phyloP scores from a whole-genome alignment of 148 eudicot genomes.

The Rhododendron ferrugineum region DNA sequence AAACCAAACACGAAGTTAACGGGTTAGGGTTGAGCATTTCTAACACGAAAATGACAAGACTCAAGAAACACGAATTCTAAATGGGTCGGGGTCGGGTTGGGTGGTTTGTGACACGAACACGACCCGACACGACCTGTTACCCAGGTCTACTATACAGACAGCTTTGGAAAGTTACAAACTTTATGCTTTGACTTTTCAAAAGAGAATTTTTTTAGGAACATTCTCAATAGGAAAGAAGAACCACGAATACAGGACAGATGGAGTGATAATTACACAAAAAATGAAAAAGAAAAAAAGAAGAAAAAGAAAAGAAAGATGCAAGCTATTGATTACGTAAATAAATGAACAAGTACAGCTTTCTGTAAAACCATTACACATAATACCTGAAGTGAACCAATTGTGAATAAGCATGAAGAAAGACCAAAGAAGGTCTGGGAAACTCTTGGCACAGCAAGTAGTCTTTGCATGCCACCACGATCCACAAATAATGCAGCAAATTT shows the following conservation, averaged over 20 bases:
- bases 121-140: too few relatives aligned
- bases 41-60: too few relatives aligned
- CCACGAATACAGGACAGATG: neutral
- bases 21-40: too few relatives aligned
- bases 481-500: constrained; percentile 90
- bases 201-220: neutral
- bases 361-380: neutral
- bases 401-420: constrained; percentile 87
- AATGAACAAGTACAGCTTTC: neutral
- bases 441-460: constrained; percentile 76
- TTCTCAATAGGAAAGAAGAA: neutral
- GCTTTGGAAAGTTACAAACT: neutral
- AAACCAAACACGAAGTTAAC: too few relatives aligned
- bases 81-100: too few relatives aligned
- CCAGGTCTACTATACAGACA: neutral
- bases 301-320: neutral
- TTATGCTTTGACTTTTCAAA: neutral
- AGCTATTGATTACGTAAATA: neutral
- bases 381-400: constrained; percentile 97
- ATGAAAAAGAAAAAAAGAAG: neutral
- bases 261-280: neutral
- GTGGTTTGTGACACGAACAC: too few relatives aligned
- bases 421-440: constrained; percentile 70
- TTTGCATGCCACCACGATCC: constrained; percentile 95
- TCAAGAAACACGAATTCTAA: too few relatives aligned